A percentile compares a stretch with the other conserved stretches of the same genome.
phyloP scores from a whole-genome alignment of 805 yeast genomes.

The Hanseniaspora clermontiae region DNA sequence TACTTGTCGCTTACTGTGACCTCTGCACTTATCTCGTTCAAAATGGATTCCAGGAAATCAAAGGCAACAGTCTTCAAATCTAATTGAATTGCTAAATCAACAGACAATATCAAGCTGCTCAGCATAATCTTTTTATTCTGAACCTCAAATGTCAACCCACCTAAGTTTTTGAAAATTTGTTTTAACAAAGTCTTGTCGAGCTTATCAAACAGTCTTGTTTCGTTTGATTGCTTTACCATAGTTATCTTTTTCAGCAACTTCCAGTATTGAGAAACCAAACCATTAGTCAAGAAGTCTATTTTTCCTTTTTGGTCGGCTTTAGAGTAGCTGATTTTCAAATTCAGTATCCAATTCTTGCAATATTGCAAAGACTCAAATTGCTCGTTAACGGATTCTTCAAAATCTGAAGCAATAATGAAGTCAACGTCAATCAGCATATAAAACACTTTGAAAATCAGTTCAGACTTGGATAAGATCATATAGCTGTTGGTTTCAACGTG shows the following conservation, averaged over 20 bases:
- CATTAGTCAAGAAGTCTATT: slow-evolving; percentile 1
- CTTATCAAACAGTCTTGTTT: slow-evolving; percentile 13
- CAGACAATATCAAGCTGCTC: slow-evolving; percentile 48
- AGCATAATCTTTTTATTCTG: slow-evolving; percentile 28
- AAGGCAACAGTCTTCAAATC: slow-evolving; percentile 59
- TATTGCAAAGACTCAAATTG: slow-evolving; percentile 9
- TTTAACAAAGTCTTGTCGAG: slow-evolving; percentile 25
- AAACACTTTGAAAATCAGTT: slow-evolving; percentile 54
- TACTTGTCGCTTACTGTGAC: slow-evolving; percentile 43
- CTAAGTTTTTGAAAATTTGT: slow-evolving; percentile 58
- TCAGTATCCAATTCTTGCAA: slow-evolving; percentile 7
- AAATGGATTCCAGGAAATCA: slow-evolving; percentile 81
- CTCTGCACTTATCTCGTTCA: slow-evolving; percentile 66
- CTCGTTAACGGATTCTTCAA: neutral
- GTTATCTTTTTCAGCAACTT: slow-evolving; percentile 20
- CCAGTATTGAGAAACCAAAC: slow-evolving; percentile 34
- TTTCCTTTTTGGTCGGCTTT: slow-evolving; percentile 1
- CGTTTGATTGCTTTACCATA: slow-evolving; percentile 20
- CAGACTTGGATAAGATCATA: slow-evolving; percentile 36
- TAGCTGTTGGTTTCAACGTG: slow-evolving; percentile 16
- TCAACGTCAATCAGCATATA: slow-evolving; percentile 47
- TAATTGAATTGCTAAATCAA: slow-evolving; percentile 68
- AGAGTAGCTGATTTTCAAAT: neutral
- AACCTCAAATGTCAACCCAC: slow-evolving; percentile 58
- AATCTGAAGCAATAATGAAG: slow-evolving; percentile 19